Evolutionary conservation across 306 rosid genomes (phyloP).

Genomic region (Lathyrus tuberosus): DNA sequence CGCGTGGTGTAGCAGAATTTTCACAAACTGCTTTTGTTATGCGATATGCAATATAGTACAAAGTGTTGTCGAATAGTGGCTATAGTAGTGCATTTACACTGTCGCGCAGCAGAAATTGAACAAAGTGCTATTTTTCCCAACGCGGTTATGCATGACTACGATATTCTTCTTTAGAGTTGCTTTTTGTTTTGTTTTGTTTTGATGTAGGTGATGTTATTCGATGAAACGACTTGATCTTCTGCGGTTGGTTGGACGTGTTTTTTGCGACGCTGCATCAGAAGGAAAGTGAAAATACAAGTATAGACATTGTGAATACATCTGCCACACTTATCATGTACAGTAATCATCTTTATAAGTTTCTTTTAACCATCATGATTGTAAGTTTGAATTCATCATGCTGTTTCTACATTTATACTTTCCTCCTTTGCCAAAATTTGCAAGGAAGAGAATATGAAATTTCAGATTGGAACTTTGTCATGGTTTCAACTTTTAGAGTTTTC

Average conservation of each 20-base stretch:
- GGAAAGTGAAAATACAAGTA: constrained; percentile 41
- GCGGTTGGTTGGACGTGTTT: constrained; percentile 35
- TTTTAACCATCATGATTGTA: constrained; percentile 39
- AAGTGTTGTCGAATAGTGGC: neutral
- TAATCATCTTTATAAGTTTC: constrained; percentile 46
- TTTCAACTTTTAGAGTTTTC: constrained; percentile 42
- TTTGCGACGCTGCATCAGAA: constrained; percentile 54
- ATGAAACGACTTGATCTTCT: constrained; percentile 73
- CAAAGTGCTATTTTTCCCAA: too few species aligned
- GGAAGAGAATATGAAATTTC: constrained; percentile 36
- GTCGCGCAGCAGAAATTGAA: neutral
- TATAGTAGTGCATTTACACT: too few species aligned
- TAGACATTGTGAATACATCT: constrained; percentile 63
- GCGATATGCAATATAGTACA: neutral
- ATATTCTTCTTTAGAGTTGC: neutral
- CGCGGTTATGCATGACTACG: neutral
- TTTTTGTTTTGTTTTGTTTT: constrained; percentile 23
- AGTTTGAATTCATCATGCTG: constrained; percentile 42
- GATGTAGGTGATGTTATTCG: constrained; percentile 80
- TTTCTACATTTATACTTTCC: constrained; percentile 24
- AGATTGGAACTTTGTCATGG: constrained; percentile 37
- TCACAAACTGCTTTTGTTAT: neutral
- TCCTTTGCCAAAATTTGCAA: constrained; percentile 36
- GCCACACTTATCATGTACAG: constrained; percentile 50
- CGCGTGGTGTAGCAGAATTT: neutral